A percentile compares a stretch with the other conserved stretches of the same genome.
These are phyloP conservation scores for Ganoderma lingzhi DNA, from an alignment of 1,284 basidiomycete species.

Conservation along the genomic window DNA sequence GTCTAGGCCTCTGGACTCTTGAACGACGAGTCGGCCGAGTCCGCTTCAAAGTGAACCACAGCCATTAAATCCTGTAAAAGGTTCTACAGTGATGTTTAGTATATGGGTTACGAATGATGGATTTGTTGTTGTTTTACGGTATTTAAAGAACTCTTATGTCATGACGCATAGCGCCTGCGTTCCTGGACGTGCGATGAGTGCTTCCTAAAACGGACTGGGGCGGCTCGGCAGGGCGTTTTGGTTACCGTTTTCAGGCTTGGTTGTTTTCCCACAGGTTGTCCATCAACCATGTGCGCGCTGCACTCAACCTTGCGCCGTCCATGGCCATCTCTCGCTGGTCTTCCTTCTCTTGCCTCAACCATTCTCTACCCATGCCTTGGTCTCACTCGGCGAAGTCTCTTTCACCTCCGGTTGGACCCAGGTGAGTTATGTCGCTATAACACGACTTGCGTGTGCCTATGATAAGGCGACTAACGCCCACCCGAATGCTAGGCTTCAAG, in stretches of 20 bases:
- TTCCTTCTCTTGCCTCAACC: neutral
- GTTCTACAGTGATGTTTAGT: neutral
- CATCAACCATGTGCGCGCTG: neutral
- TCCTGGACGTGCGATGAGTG: neutral
- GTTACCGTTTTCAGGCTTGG: neutral
- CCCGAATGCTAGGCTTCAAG: neutral
- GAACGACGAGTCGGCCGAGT: neutral
- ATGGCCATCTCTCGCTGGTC: neutral
- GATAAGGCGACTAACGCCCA: neutral
- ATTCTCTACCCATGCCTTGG: neutral
- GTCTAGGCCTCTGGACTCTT: neutral
- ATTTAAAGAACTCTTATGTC: neutral
- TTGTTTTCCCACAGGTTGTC: neutral
- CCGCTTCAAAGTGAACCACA: neutral
- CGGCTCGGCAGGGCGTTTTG: neutral
- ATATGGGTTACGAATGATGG: neutral
- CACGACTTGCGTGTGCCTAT: neutral
- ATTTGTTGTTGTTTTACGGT: neutral
- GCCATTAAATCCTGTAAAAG: neutral
- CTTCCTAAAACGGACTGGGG: neutral
- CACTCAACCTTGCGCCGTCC: neutral
- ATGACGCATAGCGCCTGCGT: neutral
- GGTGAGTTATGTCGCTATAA: neutral
- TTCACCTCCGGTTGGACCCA: neutral
- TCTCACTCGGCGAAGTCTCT: neutral